Evolutionary conservation across 2,329 filamentous ascomycete genomes (phyloP), one percentile per base, ranked within the genome.

Genomic region (Stemphylium vesicarium): DNA sequence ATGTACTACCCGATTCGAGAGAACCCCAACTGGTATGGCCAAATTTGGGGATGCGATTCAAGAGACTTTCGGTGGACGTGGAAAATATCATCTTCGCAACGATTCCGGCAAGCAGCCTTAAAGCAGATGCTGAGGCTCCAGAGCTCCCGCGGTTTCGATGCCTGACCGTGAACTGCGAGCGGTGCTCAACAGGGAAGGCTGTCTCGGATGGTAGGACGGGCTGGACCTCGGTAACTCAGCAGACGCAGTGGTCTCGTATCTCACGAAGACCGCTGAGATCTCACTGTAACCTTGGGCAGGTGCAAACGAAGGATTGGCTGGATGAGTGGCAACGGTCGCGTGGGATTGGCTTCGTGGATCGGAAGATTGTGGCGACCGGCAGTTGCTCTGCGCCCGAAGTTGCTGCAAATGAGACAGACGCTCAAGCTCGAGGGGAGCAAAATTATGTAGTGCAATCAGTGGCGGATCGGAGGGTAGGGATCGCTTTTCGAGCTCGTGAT

Each of bases 11-110:
- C 55, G 69, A 74, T 46, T 73, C 69, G 37, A 71, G 62, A 22
- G 70, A 68, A 63, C 66, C 70, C 44, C 72, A 69, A 12, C 71
- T 65, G 43, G 67, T 69, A 56, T 74, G 65, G 13, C 69, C 72
- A 47, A 74, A 71, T 69, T 72, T 74, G 48, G 63, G 63, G 49
- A 67, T 66, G 12, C 56, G 61, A 33, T 69, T 65, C 36, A 67
- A 53, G 29, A 67, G 50, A 20, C 37, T 55, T 52, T 66, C 61
- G 15, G 63, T 69, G 31, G 64, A 66, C 29, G 20, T 53, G 47
- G 59, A 56, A 38, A 57, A 57, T 37, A 56, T 36, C 60, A 62
- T 66, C 32, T 50, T 57, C 49, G 32, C 52, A 44, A 53, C 46
- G 20, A 32, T 59, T 58, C 55, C 53, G 43, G 29, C 49, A 44